Evolutionary conservation across 2,329 filamentous ascomycete genomes (phyloP), one percentile per base, ranked within the genome.

Genomic region (Paraphaeosphaeria sporulosa): DNA sequence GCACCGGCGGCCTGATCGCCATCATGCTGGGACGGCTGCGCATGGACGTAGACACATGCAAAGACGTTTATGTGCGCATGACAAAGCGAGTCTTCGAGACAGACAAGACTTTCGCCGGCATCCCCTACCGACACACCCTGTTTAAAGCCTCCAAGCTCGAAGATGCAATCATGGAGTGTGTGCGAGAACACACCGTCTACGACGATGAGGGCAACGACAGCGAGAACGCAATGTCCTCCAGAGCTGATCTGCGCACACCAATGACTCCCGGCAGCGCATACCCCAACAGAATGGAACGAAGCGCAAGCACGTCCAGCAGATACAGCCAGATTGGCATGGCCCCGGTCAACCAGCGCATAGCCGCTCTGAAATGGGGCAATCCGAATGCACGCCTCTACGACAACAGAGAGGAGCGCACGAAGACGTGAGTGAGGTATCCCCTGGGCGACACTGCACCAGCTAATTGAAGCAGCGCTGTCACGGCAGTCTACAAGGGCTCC

Each of bases 141-240:
- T 99, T 98, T 86, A 99, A 99, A 80, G 95, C 95, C 12, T 97
- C 93, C 43, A 94, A 93, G 78, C 84, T 99, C 49, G 94, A 99
- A 78, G 93, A 97, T 68, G 94, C 94, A 2, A 98, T 98, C 71
- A 89, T 88, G 74, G 91, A 96, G 69, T 93, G 91, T 66, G 94
- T 98, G 7, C 84, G 90, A 60, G 92, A 96, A 73, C 83, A 85
- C 75, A 97, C 94, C 0, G 81, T 93, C 9, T 89, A 87, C 64
- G 89, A 93, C 61, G 84, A 85, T 21, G 94, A 97, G 76, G 94
- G 93, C 4, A 96, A 97, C 70, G 93, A 97, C 73, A 82, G 84
- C 27, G 76, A 76, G 51, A 65, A 76, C 30, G 68, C 74, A 1
- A 76, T 78, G 17, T 68, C 78, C 15, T 82, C 83, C 17, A 79